Evolutionary conservation across 2,329 filamentous ascomycete genomes (phyloP).

Genomic region (Anthostomella pinea): DNA sequence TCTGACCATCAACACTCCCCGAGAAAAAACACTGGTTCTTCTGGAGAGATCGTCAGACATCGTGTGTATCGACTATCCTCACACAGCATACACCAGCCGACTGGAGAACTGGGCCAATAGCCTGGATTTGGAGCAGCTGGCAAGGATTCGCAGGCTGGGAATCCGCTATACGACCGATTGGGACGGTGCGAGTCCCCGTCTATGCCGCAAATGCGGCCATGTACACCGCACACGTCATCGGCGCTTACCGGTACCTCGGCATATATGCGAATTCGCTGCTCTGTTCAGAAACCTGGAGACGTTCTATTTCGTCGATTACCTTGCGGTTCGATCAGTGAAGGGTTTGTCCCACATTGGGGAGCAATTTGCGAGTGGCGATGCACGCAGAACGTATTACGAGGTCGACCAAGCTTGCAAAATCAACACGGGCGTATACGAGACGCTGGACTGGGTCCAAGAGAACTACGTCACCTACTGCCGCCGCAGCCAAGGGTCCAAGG

Average conservation of each 20-base stretch:
- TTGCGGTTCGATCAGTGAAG: constrained; percentile 32
- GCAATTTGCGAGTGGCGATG: constrained; percentile 27
- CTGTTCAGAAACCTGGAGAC: constrained; percentile 40
- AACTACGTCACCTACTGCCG: constrained; percentile 37
- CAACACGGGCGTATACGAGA: constrained; percentile 34
- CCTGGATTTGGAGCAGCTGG: constrained; percentile 25
- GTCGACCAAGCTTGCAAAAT: constrained; percentile 36
- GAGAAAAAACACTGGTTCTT: constrained; percentile 23
- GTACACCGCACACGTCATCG: constrained; percentile 29
- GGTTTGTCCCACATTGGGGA: constrained; percentile 10
- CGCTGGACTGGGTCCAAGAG: constrained; percentile 37
- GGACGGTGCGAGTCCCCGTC: constrained; percentile 31
- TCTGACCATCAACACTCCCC: constrained; percentile 22
- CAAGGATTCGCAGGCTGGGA: constrained; percentile 38
- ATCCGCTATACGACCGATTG: constrained; percentile 42
- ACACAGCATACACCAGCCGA: constrained; percentile 12
- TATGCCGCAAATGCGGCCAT: constrained; percentile 35
- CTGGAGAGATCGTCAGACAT: constrained; percentile 26
- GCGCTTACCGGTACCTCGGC: constrained; percentile 32
- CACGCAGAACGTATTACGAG: constrained; percentile 32
- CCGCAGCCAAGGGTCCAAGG: constrained; percentile 32
- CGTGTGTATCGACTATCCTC: constrained; percentile 31
- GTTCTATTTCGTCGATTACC: constrained; percentile 45
- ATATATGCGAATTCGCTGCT: constrained; percentile 44
- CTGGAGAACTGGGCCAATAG: constrained; percentile 25